These are phyloP conservation scores for Eutrema japonicum DNA, from an alignment of 345 rosid genomes.

Conservation along the genomic window DNA sequence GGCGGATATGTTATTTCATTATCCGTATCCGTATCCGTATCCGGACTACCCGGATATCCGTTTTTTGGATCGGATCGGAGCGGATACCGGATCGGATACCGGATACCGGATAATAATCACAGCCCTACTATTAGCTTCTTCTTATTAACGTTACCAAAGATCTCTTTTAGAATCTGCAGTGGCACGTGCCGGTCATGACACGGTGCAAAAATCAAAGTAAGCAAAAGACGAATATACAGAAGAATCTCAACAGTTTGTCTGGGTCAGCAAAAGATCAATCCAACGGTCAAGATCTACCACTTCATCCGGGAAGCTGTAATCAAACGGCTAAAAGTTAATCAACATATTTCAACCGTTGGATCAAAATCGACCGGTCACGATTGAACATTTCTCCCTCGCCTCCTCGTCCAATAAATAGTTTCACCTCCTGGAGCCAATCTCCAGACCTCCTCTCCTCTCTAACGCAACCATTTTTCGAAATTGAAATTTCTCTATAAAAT, in stretches of 20 bases:
- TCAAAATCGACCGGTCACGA: constrained; percentile 48
- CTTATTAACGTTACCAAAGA: constrained; percentile 12
- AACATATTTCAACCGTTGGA: constrained; percentile 24
- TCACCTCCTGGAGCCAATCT: constrained; percentile 38
- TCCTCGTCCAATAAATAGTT: constrained; percentile 44
- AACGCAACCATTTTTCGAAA: constrained; percentile 1
- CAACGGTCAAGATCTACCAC: constrained; percentile 42
- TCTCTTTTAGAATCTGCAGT: not conserved
- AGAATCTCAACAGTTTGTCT: constrained; percentile 28
- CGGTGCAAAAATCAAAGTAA: constrained; percentile 33
- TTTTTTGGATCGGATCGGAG: too few relatives aligned
- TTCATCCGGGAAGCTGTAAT: not conserved
- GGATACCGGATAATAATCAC: too few relatives aligned
- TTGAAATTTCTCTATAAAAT: not conserved
- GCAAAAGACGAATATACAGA: constrained; percentile 15
- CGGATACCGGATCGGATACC: too few relatives aligned
- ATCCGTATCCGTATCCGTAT: too few relatives aligned
- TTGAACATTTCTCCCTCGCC: constrained; percentile 45
- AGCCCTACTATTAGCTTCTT: not conserved
- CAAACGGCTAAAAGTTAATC: not conserved
- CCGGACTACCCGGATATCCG: too few relatives aligned
- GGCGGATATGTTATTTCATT: too few relatives aligned
- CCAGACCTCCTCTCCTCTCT: not conserved
- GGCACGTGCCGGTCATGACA: constrained; percentile 65
- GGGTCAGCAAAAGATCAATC: constrained; percentile 53